phyloP scores from a whole-genome alignment of 345 rosid genomes.

The Salix purpurea region DNA sequence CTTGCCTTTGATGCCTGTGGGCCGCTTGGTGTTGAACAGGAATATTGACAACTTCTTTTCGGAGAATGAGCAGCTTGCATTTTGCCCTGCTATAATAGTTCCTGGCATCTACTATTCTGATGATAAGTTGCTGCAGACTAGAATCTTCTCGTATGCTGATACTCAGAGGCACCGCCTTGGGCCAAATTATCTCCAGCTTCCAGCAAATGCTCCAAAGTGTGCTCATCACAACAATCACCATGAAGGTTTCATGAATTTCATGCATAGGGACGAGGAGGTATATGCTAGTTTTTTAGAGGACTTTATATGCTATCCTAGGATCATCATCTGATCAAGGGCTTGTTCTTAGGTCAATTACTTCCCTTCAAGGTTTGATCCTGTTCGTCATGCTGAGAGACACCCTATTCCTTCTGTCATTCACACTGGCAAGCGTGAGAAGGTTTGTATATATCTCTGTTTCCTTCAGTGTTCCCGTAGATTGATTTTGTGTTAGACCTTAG shows the following conservation, averaged over 20 bases:
- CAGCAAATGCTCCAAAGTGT: constrained; percentile 92
- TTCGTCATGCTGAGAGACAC: constrained; percentile 62
- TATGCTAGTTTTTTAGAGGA: neutral
- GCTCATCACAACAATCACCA: constrained; percentile 94
- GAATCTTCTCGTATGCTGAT: constrained; percentile 83
- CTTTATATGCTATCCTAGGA: too few relatives aligned
- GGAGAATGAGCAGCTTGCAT: constrained; percentile 92
- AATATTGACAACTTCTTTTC: constrained; percentile 93
- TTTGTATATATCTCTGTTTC: constrained; percentile 2
- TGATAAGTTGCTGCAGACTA: constrained; percentile 82
- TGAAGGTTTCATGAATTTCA: constrained; percentile 87
- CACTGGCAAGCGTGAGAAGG: constrained; percentile 86
- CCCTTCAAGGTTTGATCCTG: constrained; percentile 81
- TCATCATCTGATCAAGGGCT: too few relatives aligned
- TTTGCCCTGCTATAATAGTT: constrained; percentile 85
- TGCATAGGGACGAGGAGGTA: constrained; percentile 95
- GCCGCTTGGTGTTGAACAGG: constrained; percentile 91
- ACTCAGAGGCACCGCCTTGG: constrained; percentile 99
- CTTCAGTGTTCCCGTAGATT: too few relatives aligned
- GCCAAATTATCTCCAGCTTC: constrained; percentile 92
- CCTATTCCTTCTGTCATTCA: constrained; percentile 52
- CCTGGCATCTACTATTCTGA: constrained; percentile 87
- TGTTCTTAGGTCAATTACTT: constrained; percentile 68
- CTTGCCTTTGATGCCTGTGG: constrained; percentile 88
- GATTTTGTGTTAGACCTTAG: neutral